Evolutionary conservation across 2,329 filamentous ascomycete genomes (phyloP), one percentile per base, ranked within the genome.

Genomic region (Ustulina deusta): DNA sequence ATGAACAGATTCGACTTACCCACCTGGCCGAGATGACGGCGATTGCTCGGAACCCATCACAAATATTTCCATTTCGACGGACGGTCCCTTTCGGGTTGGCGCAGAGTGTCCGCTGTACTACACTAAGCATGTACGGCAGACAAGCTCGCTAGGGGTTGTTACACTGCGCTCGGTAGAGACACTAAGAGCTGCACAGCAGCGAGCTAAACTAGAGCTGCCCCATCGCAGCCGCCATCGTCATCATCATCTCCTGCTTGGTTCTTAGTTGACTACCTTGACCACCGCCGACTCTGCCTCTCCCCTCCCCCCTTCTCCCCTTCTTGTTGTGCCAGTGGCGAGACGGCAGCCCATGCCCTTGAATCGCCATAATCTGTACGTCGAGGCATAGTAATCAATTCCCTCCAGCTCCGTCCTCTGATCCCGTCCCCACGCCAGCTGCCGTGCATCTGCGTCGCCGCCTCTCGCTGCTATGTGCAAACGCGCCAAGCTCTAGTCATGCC

Each of bases 401-500:
- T 54, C 25, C 38, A n/a, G 34, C 52, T 10, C 25, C 36, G 25
- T 34, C 36, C 27, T 29, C 4, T 32, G 11, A 15, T 20, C 27
- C 5, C 32, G 49, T 42, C 54, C 22, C 40, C 49, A 57, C 63
- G 46, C 36, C 5, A 52, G 64, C 64, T 68, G 68, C 57, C 59
- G 65, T 61, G 25, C 58, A 66, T 65, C 65, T 61, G 68, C 57
- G 62, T 61, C 56, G 49, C 48, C 34, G 52, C 51, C 62, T 67
- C 63, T 66, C 71, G 74, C 67, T 74, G 75, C 68, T 75, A 77
- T 76, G 73, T 65, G 74, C 65, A 59, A 57, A 55, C 54, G 56
- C 62, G 57, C 64, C 65, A 42, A 44, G 63, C 63, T 66, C 66
- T 55, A 73, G 75, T 76, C 64, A 84, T 84, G 82, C 77, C 78